Conservation (phyloP, 164 flowering plant genomes). For the Tinospora cordifolia region DNA sequence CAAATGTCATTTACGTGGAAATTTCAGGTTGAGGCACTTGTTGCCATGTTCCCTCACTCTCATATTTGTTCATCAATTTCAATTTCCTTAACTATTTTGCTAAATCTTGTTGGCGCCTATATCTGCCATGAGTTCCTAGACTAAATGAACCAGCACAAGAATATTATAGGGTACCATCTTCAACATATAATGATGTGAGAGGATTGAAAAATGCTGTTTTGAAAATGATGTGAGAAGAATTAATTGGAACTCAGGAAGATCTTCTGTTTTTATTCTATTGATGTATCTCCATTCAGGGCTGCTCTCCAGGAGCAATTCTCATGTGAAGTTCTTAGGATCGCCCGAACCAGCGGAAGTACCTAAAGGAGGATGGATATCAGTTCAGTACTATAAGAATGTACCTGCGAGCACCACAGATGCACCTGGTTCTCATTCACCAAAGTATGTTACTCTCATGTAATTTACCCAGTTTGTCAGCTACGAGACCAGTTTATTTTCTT, state of each 20-base stretch:
- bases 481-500: not conserved
- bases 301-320: constrained; percentile 17
- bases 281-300: constrained; percentile 29
- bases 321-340: constrained; percentile 18
- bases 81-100: not conserved
- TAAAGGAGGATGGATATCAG: constrained; percentile 19
- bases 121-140: not conserved
- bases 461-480: not conserved
- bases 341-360: constrained; percentile 16
- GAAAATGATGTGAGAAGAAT: not conserved
- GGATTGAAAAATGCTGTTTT: not conserved
- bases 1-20: too few species aligned
- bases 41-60: not conserved
- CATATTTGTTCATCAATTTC: not conserved
- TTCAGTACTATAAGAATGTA: constrained; percentile 16
- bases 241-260: not conserved
- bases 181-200: not conserved
- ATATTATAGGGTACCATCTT: not conserved
- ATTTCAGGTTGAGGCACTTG: too few species aligned
- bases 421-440: constrained; percentile 17
- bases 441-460: constrained; percentile 5
- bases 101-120: not conserved
- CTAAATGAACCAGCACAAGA: not conserved
- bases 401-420: constrained; percentile 8
- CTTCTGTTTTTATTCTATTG: not conserved